Base-by-base conservation (phyloP, 345 rosid species). In the Pseudoturritis turrita region DNA sequence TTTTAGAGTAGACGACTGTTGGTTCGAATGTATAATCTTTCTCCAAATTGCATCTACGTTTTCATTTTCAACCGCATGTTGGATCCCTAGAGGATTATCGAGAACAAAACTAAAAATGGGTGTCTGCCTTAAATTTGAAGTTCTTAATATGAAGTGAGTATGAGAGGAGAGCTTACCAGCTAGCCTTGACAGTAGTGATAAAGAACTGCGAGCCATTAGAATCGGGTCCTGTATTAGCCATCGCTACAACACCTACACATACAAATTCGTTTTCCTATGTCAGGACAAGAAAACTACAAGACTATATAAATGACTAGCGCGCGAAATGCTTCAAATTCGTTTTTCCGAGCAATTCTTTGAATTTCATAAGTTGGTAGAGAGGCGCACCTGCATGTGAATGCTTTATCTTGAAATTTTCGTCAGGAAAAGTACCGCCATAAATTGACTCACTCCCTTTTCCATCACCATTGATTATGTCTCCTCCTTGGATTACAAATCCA, bases 181-280 rank as follows among this genome's bases (percentile, higher is more conserved):
- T 81, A 80, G 99, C 86, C 81, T 95, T 95, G 58, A 91, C 78
- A 1, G 99, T 88, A 61, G 98, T 88, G 75, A 95, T 91, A 70
- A 88, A 95, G 80, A 95, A 95, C 85, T 95, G 99, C 0, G 93
- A 95, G 69, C 99, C 99, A 75, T 91, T 95, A 33, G 98, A 88
- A 81, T 95, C 87, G 1, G 92, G 96, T 37, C 99, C 96, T 31
- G 96, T 75, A 80, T 91, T 95, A 64, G 77, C 98, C 99, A 95
- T 95, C 26, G 98, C 89, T 64, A 95, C 93, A 49, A 82, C 89
- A 52, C 99, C 99, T 91, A 68, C 59, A 55, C 6, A 40, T 39
- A 33, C 73, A 74, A 43, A 37, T 51, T 66, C 1, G 7, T 57
- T 65, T 25, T 18, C 31, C 15, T 55, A 44, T 33, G 31, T 45